These are phyloP conservation scores for Naganishia friedmannii DNA, from an alignment of 768 basidiomycete species.

Conservation along the genomic window DNA sequence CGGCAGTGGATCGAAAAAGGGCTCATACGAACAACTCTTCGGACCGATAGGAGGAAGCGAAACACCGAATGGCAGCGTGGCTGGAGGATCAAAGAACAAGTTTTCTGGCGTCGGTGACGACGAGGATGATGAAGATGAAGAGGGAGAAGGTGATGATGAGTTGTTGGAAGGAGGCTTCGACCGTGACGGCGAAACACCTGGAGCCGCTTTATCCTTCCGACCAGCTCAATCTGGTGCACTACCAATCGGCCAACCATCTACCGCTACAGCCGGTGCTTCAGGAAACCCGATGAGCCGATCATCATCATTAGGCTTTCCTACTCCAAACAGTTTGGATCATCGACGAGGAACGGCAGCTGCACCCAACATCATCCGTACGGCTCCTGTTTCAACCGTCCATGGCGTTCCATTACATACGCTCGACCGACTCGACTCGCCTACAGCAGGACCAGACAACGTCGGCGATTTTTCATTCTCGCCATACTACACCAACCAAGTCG, in stretches of 20 bases:
- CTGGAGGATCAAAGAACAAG: slow-evolving; percentile 13
- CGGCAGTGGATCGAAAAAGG: slow-evolving; percentile 22
- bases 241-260: slow-evolving; percentile 29
- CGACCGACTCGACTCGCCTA: slow-evolving; percentile 13
- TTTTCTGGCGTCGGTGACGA: slow-evolving; percentile 8
- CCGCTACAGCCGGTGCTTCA: slow-evolving; percentile 16
- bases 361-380: not conserved
- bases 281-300: slow-evolving; percentile 2
- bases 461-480: slow-evolving; percentile 18
- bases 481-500: slow-evolving; percentile 1
- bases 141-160: slow-evolving; percentile 17
- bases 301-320: not conserved
- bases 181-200: slow-evolving; percentile 23
- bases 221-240: slow-evolving; percentile 19
- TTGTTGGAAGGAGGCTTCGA: slow-evolving; percentile 22
- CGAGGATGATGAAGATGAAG: slow-evolving; percentile 17
- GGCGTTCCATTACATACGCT: slow-evolving; percentile 17
- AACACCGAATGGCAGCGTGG: not conserved
- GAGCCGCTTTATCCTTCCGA: slow-evolving; percentile 25
- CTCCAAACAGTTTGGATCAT: not conserved
- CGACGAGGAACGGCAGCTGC: not conserved
- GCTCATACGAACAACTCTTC: slow-evolving; percentile 25
- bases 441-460: not conserved
- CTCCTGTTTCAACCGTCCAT: slow-evolving; percentile 12
- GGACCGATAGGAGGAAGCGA: slow-evolving; percentile 6